These are phyloP conservation scores for Hydnum rufescens DNA, from an alignment of 768 basidiomycete species.

Conservation along the genomic window DNA sequence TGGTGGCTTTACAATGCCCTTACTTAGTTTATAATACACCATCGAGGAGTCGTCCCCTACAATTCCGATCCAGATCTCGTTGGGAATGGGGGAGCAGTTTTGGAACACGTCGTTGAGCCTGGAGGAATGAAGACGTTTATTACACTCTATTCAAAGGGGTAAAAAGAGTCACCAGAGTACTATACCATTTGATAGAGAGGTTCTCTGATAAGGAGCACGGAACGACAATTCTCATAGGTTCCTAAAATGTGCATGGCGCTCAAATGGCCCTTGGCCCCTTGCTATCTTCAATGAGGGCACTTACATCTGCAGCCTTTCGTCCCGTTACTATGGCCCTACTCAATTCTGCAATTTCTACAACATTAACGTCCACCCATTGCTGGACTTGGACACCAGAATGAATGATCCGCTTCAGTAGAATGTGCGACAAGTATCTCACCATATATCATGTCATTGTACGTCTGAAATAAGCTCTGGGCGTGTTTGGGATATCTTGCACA, in stretches of 20 bases:
- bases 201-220: slow-evolving; percentile 52
- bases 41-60: slow-evolving; percentile 61
- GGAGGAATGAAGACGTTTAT: no score
- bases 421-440: slow-evolving; percentile 24
- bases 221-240: slow-evolving; percentile 29
- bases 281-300: slow-evolving; percentile 1
- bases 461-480: slow-evolving; percentile 46
- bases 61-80: slow-evolving; percentile 44
- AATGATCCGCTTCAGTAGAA: neutral
- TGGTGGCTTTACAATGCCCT: slow-evolving; percentile 48
- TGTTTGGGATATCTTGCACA: slow-evolving; percentile 50
- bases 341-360: slow-evolving; percentile 38
- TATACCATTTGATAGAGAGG: slow-evolving; percentile 41
- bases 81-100: slow-evolving; percentile 20
- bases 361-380: slow-evolving; percentile 43
- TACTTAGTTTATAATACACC: slow-evolving; percentile 66
- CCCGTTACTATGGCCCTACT: slow-evolving; percentile 37
- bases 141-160: no score
- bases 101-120: no score
- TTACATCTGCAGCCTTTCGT: slow-evolving; percentile 34
- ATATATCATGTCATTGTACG: slow-evolving; percentile 52
- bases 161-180: no score
- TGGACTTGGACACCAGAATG: slow-evolving; percentile 29
- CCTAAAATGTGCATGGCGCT: neutral
- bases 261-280: no score